These are phyloP conservation scores for Mortierella sp. DNA, from an alignment of 371 early-diverging fungal species.

Conservation along the genomic window DNA sequence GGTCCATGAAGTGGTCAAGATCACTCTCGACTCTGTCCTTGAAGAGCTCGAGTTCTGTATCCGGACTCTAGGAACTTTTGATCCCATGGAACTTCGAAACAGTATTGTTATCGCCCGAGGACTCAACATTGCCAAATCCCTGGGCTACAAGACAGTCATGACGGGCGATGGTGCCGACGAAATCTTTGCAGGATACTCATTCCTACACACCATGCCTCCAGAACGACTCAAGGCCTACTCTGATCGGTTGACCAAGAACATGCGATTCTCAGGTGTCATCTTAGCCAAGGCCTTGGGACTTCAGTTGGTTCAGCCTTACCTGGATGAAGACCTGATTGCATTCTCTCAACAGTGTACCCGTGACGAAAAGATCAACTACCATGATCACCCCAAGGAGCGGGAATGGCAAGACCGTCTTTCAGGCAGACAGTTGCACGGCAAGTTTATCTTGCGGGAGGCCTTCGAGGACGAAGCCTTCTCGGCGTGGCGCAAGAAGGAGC, in stretches of 20 bases:
- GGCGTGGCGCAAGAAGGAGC: slow-evolving; percentile 65
- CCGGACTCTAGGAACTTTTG: slow-evolving; percentile 61
- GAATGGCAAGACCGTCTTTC: slow-evolving; percentile 52
- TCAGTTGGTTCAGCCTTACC: slow-evolving; percentile 59
- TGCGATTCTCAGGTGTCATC: slow-evolving; percentile 59
- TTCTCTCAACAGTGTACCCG: slow-evolving; percentile 58
- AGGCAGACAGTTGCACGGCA: slow-evolving; percentile 58
- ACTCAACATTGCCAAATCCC: slow-evolving; percentile 49
- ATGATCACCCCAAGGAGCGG: slow-evolving; percentile 25
- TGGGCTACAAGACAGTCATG: slow-evolving; percentile 62
- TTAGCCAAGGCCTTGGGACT: slow-evolving; percentile 55
- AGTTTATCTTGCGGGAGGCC: slow-evolving; percentile 61
- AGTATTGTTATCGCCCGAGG: slow-evolving; percentile 61
- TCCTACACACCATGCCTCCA: slow-evolving; percentile 59
- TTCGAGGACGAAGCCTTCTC: slow-evolving; percentile 61
- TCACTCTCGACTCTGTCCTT: slow-evolving; percentile 44
- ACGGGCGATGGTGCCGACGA: slow-evolving; percentile 76
- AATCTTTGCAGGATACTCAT: slow-evolving; percentile 70
- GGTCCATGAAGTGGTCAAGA: slow-evolving; percentile 54
- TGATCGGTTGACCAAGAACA: slow-evolving; percentile 52
- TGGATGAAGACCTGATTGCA: slow-evolving; percentile 57
- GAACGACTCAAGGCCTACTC: slow-evolving; percentile 56
- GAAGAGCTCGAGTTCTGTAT: slow-evolving; percentile 56
- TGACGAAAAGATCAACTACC: slow-evolving; percentile 54
- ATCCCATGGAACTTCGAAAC: slow-evolving; percentile 72